These are phyloP conservation scores for Irpex rosettiformis DNA, from an alignment of 1,284 basidiomycete genomes.

Conservation along the genomic window DNA sequence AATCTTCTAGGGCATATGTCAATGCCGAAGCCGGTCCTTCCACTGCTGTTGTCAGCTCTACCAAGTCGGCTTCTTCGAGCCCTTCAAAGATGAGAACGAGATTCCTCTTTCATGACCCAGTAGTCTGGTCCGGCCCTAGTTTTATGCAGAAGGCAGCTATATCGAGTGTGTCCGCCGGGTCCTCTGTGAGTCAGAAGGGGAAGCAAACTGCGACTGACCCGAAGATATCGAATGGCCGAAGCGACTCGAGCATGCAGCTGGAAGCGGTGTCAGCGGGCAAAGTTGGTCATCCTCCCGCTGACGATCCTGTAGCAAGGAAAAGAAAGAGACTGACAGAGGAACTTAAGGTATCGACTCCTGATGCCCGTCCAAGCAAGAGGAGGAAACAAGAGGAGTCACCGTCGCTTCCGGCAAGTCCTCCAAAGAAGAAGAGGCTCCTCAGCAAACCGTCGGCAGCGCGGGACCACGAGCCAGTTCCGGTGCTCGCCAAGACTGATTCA, in stretches of 20 bases:
- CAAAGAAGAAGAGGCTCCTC: neutral
- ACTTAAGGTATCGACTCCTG: too few species aligned
- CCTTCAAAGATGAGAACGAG: neutral
- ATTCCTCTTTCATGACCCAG: neutral
- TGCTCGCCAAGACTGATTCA: neutral
- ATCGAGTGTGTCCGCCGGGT: neutral
- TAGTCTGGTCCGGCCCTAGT: neutral
- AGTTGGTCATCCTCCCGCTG: neutral
- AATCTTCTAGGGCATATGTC: neutral
- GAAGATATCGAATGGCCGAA: too few species aligned
- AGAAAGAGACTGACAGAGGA: neutral
- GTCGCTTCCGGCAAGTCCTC: neutral
- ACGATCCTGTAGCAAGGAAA: neutral
- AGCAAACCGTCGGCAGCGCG: neutral
- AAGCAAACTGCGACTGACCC: neutral
- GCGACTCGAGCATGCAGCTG: too few species aligned
- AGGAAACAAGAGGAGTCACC: neutral
- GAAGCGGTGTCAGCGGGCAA: too few species aligned
- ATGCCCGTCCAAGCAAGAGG: neutral
- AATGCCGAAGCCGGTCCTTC: neutral
- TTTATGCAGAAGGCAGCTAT: neutral
- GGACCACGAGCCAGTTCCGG: neutral
- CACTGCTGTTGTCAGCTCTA: neutral
- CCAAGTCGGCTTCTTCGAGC: neutral
- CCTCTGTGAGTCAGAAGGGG: neutral